Conservation (phyloP, 306 rosid genomes). For the Canavalia gladiata region DNA sequence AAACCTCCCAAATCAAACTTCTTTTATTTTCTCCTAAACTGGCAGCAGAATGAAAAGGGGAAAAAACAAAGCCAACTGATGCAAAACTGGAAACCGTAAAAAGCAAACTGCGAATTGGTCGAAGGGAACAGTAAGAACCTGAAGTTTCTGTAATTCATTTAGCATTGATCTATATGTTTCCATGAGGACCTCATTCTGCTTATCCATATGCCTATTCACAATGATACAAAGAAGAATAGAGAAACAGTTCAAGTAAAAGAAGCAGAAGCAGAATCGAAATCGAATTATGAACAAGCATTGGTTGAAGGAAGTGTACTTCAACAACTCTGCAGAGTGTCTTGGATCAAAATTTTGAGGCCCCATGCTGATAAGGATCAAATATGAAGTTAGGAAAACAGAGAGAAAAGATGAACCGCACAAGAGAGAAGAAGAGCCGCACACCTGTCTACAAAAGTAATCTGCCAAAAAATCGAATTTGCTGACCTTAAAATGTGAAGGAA, state of each 20-base stretch:
- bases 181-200: constrained; percentile 41
- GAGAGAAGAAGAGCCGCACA: background rate
- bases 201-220: constrained; percentile 47
- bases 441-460: background rate
- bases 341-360: constrained; percentile 38
- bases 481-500: background rate
- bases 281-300: background rate
- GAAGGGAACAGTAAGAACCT: constrained; percentile 32
- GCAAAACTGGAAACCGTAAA: constrained; percentile 11
- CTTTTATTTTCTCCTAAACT: background rate
- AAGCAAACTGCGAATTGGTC: background rate
- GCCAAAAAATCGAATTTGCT: background rate
- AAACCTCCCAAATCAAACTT: background rate
- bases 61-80: background rate
- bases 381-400: background rate
- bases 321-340: constrained; percentile 36
- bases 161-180: constrained; percentile 47
- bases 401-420: background rate
- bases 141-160: constrained; percentile 40
- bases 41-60: background rate
- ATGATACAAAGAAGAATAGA: background rate
- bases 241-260: background rate
- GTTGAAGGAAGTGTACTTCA: constrained; percentile 40
- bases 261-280: background rate
- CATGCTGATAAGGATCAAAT: background rate